phyloP scores from a whole-genome alignment of 805 yeast species.

The Candida xiaguanensis region DNA sequence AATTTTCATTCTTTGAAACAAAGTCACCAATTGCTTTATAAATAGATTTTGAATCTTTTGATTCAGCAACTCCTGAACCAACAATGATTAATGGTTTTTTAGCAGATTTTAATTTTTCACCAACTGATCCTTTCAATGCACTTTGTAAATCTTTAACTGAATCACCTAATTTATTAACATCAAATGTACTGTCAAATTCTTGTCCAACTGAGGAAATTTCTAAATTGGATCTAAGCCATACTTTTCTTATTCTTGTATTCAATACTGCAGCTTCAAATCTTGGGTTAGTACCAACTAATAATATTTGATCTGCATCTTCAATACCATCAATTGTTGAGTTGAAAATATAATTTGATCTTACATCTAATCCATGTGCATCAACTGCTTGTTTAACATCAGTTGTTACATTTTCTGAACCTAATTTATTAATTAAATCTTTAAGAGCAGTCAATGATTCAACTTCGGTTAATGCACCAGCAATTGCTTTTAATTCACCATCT shows the following conservation, averaged over 20 bases:
- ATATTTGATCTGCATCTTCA: conserved; percentile 77
- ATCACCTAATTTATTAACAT: conserved; percentile 59
- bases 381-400: conserved; percentile 62
- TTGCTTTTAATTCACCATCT: conserved; percentile 73
- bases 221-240: conserved; percentile 66
- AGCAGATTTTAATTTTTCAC: conserved; percentile 63
- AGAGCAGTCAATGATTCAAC: conserved; percentile 80
- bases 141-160: conserved; percentile 51
- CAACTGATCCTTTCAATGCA: conserved; percentile 66
- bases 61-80: conserved; percentile 76
- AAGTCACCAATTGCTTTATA: conserved; percentile 60
- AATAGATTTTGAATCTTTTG: conserved; percentile 58
- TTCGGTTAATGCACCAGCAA: conserved; percentile 78
- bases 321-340: conserved; percentile 76
- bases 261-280: conserved; percentile 87
- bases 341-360: conserved; percentile 76
- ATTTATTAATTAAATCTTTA: conserved; percentile 71
- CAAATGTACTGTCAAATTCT: conserved; percentile 72
- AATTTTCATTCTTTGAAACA: conserved; percentile 50
- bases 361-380: conserved; percentile 61
- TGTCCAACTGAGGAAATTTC: conserved; percentile 75
- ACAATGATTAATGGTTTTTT: conserved; percentile 73
- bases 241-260: conserved; percentile 78
- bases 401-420: conserved; percentile 78
- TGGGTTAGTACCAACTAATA: conserved; percentile 83